Base-by-base conservation (phyloP, 805 yeast species). In the Hanseniaspora osmophila region DNA sequence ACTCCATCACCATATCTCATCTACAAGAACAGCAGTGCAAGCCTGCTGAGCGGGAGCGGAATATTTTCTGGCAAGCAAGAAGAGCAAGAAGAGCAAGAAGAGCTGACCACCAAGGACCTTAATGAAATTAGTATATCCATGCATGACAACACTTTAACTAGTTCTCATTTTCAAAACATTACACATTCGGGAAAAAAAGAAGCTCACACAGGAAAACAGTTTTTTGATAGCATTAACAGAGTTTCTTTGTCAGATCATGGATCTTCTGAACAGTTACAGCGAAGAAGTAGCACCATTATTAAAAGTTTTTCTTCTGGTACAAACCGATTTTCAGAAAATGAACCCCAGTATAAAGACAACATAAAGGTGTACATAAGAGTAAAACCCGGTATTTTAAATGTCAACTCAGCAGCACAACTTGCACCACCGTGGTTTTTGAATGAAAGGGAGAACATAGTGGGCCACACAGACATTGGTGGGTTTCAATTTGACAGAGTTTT, bases 401-500 rank as follows among this genome's bases (percentile, higher is more conserved):
- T 10, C 17, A 17, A 27, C 12, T 22, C 27, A 22, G 4, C 27
- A 22, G 10, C 2, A 13, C 22, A 30, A 27, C 30, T 13, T 15
- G 18, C 13, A 38, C 15, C 15, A 18, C 41, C 32, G 17, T 44
- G 40, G 41, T 29, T 16, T 17, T 40, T 35, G 13, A 17, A 37
- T 12, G 51, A 48, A 40, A 62, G 63, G 17, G 51, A 46, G 1
- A 46, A 49, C 1, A 49, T 65, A 56, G 49, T 82, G 75, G 80
- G 61, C 52, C 47, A 69, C 73, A 41, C 71, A 10, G 80, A 76
- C 2, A 75, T 78, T 41, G 82, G 85, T 7, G 74, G 76, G 29
- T 87, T 82, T 57, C 61, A 65, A 27, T 87, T 84, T 57, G 96
- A 90, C 60, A 74, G 81, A 55, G 94, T 90, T 1, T 88, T 81